Base-by-base conservation (phyloP, 345 rosid genomes). In the Linum trigynum region DNA sequence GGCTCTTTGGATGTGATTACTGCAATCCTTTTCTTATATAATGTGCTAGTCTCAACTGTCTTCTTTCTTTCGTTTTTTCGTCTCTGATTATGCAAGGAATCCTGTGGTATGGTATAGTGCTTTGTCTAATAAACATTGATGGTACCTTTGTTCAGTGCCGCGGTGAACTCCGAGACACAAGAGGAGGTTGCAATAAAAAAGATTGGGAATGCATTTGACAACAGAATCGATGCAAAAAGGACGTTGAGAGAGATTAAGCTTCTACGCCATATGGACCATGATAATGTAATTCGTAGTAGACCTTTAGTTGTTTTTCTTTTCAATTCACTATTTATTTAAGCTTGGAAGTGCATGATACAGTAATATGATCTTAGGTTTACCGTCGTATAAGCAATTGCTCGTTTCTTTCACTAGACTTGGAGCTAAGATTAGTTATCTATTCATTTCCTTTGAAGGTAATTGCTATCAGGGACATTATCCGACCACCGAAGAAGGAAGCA, bases 171-270 rank as follows among this genome's bases (percentile, higher is more conserved):
- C 5, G 66, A 64, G 6, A 64, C 66, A 16, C 57, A 23, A 8
- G 66, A 64, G 66, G 66, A 64, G 45, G 66, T 64, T 17, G 66
- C 66, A 9, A 64, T 64, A 4, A 64, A 64, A 55, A 64, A 64
- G 66, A 64, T 64, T 7, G 57, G 66, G 10, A 64, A 64, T 23
- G 57, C 66, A 7, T 64, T 64, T 43, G 66, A 64, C 17, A 64
- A 62, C 50, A 39, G 50, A 23, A 39, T 62, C 36, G 65, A 62
- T 62, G 65, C 65, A 7, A 62, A 62, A 23, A 64, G 66, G 55
- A 64, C 66, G 1, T 64, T 64, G 40, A 50, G 67, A 51, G 67
- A 65, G 67, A 65, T 64, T 16, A 65, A 65, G 59, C 67, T 65
- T 12, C 59, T 65, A 9, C 67, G 67, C 10, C 67, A 65, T 9